Conservation (phyloP, 2,329 filamentous ascomycete species). For the Cladosporium velox region DNA sequence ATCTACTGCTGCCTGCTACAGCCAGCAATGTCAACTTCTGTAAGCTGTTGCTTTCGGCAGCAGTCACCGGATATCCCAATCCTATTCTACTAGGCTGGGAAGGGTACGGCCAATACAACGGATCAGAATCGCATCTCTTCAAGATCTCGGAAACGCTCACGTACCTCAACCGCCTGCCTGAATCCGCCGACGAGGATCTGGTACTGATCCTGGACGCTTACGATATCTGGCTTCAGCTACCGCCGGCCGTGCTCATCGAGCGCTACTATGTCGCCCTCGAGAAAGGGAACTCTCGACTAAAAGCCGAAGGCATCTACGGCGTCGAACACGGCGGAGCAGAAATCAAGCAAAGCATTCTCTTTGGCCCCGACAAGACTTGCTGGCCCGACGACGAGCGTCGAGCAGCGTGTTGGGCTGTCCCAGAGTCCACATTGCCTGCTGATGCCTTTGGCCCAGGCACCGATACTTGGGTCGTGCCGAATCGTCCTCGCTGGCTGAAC, state of each 20-base stretch:
- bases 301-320: slow-evolving; percentile 25
- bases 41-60: slow-evolving; percentile 20
- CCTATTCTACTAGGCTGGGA: slow-evolving; percentile 20
- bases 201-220: slow-evolving; percentile 65
- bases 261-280: slow-evolving; percentile 60
- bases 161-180: slow-evolving; percentile 23
- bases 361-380: slow-evolving; percentile 36
- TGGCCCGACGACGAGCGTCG: slow-evolving; percentile 32
- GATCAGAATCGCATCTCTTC: slow-evolving; percentile 25
- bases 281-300: slow-evolving; percentile 52
- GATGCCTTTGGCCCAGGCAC: slow-evolving; percentile 36
- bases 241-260: slow-evolving; percentile 62
- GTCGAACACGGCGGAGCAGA: slow-evolving; percentile 23
- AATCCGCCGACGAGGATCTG: slow-evolving; percentile 43
- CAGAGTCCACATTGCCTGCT: slow-evolving; percentile 28
- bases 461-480: slow-evolving; percentile 38
- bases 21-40: slow-evolving; percentile 22
- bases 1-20: slow-evolving; percentile 23
- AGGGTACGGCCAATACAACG: slow-evolving; percentile 31
- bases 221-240: slow-evolving; percentile 67
- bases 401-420: slow-evolving; percentile 35
- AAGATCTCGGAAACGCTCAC: slow-evolving; percentile 24
- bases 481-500: slow-evolving; percentile 41
- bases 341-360: slow-evolving; percentile 32
- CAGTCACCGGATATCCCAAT: slow-evolving; percentile 4